Base-by-base conservation (phyloP, 2,329 filamentous ascomycete species). In the Penicillium sclerotigenum region DNA sequence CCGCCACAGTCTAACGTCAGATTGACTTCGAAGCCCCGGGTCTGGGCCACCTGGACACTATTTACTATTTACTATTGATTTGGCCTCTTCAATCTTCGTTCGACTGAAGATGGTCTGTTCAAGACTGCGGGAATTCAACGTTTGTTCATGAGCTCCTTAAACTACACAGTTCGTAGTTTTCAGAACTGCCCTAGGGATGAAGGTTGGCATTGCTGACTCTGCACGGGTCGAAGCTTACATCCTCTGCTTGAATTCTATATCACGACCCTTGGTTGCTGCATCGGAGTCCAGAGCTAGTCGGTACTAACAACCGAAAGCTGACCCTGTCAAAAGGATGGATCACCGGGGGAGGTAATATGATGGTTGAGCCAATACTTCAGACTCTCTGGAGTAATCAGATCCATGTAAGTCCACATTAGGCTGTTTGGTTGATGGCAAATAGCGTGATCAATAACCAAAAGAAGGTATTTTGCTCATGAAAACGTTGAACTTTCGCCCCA, bases 1-100 rank as follows among this genome's bases (percentile, higher is more conserved):
- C 63, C 62, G 58, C 61, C 56, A 54, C 59, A 37, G 18, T 50
- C 24, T 37, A 61, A 63, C 65, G 65, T 67, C 65, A 65, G 58
- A 47, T 66, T 67, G 55, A 67, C 58, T 59, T 57, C 58, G 45
- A 33, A 47, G 43, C n/a, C 37, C n/a, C n/a, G 16, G 56, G 59
- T 60, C 61, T 66, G 64, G 49, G 58, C 61, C 52, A 41, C 4
- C 24, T 46, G 9, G 14, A 24, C 14, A 33, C 20, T 34, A 34
- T 31, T 46, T 11, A 16, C 31, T 40, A 24, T 42, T 54, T 18
- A 5, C 14, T 47, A n/a, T 26, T 26, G 22, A 24, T 14, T 7
- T 36, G n/a, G 5, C 3, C 3, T 38, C 9, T 22, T 11, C 14
- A 33, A 33, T 48, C 29, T 40, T 20, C 24, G 4, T 31, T 34